A percentile compares a stretch with the other conserved stretches of the same genome.
Conservation (phyloP, 352 stramenopile species). For the Globisporangium megalacanthum region DNA sequence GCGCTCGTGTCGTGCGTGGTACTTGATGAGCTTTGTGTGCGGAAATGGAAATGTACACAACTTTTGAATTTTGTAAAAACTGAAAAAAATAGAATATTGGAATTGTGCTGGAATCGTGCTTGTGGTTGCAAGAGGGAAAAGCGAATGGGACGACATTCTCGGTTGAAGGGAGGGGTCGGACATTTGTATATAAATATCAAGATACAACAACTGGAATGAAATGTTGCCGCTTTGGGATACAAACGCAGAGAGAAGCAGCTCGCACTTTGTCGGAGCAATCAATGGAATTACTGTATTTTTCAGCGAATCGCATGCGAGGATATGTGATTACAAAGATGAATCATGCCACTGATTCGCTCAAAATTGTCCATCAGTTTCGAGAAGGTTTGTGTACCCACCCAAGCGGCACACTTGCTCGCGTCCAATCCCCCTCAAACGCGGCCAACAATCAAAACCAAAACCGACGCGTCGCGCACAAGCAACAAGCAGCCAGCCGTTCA, state of each 20-base stretch:
- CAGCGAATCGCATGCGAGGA: too few species aligned
- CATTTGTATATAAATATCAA: conserved; percentile 6
- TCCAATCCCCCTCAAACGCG: neutral
- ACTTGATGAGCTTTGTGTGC: neutral
- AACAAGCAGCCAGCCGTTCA: neutral
- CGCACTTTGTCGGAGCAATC: too few species aligned
- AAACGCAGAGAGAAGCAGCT: too few species aligned
- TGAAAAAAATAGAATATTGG: too few species aligned
- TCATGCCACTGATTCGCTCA: neutral
- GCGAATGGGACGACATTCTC: too few species aligned
- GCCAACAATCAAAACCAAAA: neutral
- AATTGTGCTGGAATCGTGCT: too few species aligned
- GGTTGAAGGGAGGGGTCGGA: neutral
- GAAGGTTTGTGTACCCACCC: neutral
- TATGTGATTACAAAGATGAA: neutral
- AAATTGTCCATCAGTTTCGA: neutral
- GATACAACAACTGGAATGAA: too few species aligned
- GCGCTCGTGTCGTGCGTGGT: neutral
- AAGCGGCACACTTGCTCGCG: neutral
- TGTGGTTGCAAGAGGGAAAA: too few species aligned
- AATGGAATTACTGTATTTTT: neutral
- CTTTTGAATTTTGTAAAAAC: conserved; percentile 1
- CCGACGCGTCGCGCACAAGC: neutral
- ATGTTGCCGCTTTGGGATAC: too few species aligned
- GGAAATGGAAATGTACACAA: conserved; percentile 6